Evolutionary conservation across 495 filamentous ascomycete genomes (phyloP), one percentile per base, ranked within the genome.

Genomic region (Symbiotaphrina buchneri): DNA sequence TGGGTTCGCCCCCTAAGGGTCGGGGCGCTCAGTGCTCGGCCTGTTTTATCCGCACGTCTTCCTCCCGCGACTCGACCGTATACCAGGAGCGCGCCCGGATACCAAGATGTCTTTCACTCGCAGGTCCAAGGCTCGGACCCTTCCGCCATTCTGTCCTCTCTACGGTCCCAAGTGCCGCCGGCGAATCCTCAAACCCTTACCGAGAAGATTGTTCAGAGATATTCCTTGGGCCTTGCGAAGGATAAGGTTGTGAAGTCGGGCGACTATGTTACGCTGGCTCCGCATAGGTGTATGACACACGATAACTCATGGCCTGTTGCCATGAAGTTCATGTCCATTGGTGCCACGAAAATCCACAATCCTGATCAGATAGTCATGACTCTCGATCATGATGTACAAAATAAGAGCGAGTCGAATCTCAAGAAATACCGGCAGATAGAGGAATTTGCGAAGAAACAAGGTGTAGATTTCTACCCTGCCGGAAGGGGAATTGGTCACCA

Each of bases 301-400:
- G 87, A 97, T 49, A 94, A 97, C 53, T 71, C 71, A 0, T 90
- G 72, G 74, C 79, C 84, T 1, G 73, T 90, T 0, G 73, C 75
- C 0, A 44, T 63, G 27, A 93, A 97, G 51, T 90, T 83, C 56
- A 74, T 80, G 68, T 71, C 67, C 0, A 85, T 91, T 28, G 83
- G 82, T n/a, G 82, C 81, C 1, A 58, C 72, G 14, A 61, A 68
- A 41, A 58, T 93, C 34, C 58, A 81, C 41, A 51, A 81, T 48
- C 61, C 61, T n/a, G 37, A 54, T 4, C 83, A 91, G 54, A 59
- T 90, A 5, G 75, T 93, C 32, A 76, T 91, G 66, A 78, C 84
- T 0, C 61, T 95, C 5, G 85, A 95, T 48, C 87, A 94, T 44
- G 84, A 95, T 40, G 80, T 93, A 1, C 79, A 90, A 43, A 93